phyloP scores from a whole-genome alignment of 257 asterid species.

The Rubia yunnanensis region DNA sequence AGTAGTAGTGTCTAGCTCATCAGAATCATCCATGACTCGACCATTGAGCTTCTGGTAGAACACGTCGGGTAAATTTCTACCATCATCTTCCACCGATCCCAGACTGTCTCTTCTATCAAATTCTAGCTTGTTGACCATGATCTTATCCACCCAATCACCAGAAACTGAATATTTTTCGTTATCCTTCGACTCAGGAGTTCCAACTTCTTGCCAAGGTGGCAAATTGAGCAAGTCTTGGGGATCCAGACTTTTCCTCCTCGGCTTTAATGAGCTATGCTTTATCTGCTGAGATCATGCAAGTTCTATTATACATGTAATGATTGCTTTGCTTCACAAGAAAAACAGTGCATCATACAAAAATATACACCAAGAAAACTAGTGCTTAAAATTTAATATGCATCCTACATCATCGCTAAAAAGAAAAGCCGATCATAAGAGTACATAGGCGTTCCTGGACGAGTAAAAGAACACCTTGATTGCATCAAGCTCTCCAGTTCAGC shows the following conservation, averaged over 20 bases:
- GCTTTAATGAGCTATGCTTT: conserved; percentile 23
- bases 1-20: conserved; percentile 49
- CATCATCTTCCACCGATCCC: conserved; percentile 23
- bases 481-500: neutral
- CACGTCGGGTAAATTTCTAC: conserved; percentile 22
- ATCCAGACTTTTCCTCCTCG: conserved; percentile 60
- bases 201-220: conserved; percentile 38
- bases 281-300: conserved; percentile 23
- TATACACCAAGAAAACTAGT: neutral
- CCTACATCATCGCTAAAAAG: neutral
- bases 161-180: conserved; percentile 32
- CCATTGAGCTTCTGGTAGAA: conserved; percentile 21
- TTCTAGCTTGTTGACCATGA: conserved; percentile 34
- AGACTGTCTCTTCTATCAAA: conserved; percentile 15
- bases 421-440: neutral
- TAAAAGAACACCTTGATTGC: neutral
- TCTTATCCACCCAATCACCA: conserved; percentile 51
- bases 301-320: neutral
- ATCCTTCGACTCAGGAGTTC: conserved; percentile 29
- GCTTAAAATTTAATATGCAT: neutral
- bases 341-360: neutral
- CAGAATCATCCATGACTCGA: conserved; percentile 30
- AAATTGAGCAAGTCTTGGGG: conserved; percentile 37
- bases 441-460: neutral
- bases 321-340: neutral